Percentiles rank a stretch among this genome's conserved stretches.
Conservation (phyloP, 106 monocot genomes). For the Dactylorhiza incarnata region DNA sequence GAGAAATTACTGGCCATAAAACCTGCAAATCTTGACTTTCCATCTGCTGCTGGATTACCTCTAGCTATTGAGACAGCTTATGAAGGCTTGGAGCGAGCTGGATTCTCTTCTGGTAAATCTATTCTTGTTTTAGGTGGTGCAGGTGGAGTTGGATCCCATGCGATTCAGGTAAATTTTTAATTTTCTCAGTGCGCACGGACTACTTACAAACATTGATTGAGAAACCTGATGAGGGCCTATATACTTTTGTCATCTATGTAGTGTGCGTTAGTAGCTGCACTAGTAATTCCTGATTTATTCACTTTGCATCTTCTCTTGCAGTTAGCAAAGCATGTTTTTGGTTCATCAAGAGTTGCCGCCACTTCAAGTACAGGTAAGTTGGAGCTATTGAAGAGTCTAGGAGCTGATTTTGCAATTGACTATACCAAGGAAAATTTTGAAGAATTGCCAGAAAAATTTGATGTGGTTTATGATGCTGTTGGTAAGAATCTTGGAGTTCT, state of each 20-base stretch:
- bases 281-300: no score
- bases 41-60: slow-evolving; percentile 68
- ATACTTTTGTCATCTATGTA: no score
- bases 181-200: no score
- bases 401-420: slow-evolving; percentile 84
- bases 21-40: slow-evolving; percentile 63
- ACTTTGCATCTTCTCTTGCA: slow-evolving; percentile 16
- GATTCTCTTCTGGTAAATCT: slow-evolving; percentile 15
- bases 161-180: slow-evolving; percentile 54
- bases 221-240: no score
- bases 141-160: slow-evolving; percentile 85
- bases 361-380: slow-evolving; percentile 80
- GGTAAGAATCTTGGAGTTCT: slow-evolving; percentile 29
- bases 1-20: slow-evolving; percentile 35
- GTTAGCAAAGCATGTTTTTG: slow-evolving; percentile 87
- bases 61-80: slow-evolving; percentile 75
- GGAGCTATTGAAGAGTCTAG: slow-evolving; percentile 78
- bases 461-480: slow-evolving; percentile 85
- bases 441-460: slow-evolving; percentile 78
- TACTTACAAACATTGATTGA: no score
- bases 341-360: slow-evolving; percentile 80
- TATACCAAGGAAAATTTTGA: slow-evolving; percentile 93
- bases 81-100: slow-evolving; percentile 71
- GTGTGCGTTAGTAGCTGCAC: no score
- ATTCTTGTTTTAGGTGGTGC: slow-evolving; percentile 21